A percentile compares a stretch with the other conserved stretches of the same genome.
These are phyloP conservation scores for Beauveria australis DNA, from an alignment of 2,329 filamentous ascomycete species.

Conservation along the genomic window DNA sequence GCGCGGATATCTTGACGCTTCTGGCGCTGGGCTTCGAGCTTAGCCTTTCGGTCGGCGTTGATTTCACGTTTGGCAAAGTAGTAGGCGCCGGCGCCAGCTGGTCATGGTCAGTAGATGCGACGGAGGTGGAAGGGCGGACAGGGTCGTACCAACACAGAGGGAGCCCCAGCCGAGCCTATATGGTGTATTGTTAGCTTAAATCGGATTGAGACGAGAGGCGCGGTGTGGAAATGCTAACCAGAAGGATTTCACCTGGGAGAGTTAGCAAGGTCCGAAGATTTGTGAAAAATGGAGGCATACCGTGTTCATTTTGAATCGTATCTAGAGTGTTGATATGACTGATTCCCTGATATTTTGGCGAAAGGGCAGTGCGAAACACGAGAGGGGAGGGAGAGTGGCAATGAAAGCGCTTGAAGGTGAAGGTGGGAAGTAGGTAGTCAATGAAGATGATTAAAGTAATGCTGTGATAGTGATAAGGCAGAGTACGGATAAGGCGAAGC, in stretches of 20 bases:
- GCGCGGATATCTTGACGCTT: constrained; percentile 52
- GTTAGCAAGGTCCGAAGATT: background rate
- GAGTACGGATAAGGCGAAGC: too few relatives aligned
- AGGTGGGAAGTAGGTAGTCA: background rate
- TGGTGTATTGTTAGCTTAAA: constrained; percentile 4
- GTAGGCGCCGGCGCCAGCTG: constrained; percentile 86
- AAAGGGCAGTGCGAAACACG: background rate
- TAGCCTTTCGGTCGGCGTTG: constrained; percentile 74
- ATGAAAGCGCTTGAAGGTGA: background rate
- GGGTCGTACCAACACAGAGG: constrained; percentile 65
- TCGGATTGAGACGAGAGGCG: background rate
- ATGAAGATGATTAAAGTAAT: background rate
- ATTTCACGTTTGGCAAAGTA: constrained; percentile 93
- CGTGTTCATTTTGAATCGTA: constrained; percentile 41
- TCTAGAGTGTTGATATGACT: background rate
- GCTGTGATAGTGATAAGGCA: too few relatives aligned
- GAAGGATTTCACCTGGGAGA: constrained; percentile 52
- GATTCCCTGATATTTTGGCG: background rate
- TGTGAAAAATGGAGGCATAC: constrained; percentile 28
- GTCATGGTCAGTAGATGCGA: constrained; percentile 15
- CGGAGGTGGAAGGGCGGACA: too few relatives aligned
- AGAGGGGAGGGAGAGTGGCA: background rate
- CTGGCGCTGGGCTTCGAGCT: constrained; percentile 58
- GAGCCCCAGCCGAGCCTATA: constrained; percentile 83
- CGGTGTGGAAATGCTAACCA: constrained; percentile 39